A percentile compares a stretch with the other conserved stretches of the same genome.
Evolutionary conservation across 192 early-diverging fungal genomes (phyloP).

Genomic region (Umbelopsis isabellina): DNA sequence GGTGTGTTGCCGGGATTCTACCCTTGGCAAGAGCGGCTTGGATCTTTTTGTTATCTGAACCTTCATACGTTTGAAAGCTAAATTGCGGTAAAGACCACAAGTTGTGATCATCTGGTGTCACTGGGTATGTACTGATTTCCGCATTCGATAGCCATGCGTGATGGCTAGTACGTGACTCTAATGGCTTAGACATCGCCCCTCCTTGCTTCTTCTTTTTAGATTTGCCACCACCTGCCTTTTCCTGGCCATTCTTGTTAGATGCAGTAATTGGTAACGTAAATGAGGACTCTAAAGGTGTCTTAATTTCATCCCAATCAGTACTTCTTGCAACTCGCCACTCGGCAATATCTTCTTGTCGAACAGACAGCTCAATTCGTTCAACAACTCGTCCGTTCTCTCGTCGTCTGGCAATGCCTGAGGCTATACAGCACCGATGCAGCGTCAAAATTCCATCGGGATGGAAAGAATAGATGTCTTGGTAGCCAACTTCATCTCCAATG

Average conservation of each 20-base stretch:
- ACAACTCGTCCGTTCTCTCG: conserved; percentile 49
- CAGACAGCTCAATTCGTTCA: conserved; percentile 51
- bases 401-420: conserved; percentile 44
- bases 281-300: conserved; percentile 22
- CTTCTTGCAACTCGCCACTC: conserved; percentile 56
- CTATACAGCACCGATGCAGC: conserved; percentile 57
- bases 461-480: conserved; percentile 58
- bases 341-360: conserved; percentile 59
- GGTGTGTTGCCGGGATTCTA: conserved; percentile 42
- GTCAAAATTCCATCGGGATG: conserved; percentile 61
- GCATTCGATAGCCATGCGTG: conserved; percentile 50
- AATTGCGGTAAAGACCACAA: conserved; percentile 58
- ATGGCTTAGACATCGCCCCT: neutral
- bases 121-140: conserved; percentile 56
- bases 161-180: neutral
- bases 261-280: neutral
- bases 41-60: conserved; percentile 28
- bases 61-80: conserved; percentile 50
- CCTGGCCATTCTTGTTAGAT: neutral
- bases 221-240: neutral
- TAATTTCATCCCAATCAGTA: conserved; percentile 54
- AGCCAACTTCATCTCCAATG: conserved; percentile 44
- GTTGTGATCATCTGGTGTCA: conserved; percentile 43
- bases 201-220: conserved; percentile 4
- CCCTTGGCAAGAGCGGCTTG: conserved; percentile 41